Base-by-base conservation (phyloP, 2,329 filamentous ascomycete genomes). In the Thelonectria blattea region DNA sequence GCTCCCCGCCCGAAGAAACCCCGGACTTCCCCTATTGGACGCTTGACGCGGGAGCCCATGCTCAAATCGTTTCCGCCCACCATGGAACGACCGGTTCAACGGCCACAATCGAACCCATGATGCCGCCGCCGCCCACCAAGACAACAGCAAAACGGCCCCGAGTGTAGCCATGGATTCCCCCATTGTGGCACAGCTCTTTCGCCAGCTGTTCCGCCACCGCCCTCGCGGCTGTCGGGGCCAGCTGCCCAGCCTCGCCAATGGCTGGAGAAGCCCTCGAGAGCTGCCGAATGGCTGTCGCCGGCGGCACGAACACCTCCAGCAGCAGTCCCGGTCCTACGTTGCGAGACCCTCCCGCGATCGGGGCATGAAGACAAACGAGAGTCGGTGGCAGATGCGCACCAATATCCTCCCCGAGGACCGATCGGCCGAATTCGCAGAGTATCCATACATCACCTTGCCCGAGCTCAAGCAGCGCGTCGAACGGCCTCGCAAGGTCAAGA, bases 401-500 rank as follows among this genome's bases (percentile, higher is more conserved):
- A 86, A 91, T 64, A 78, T 92, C 18, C 88, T 95, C 60, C 88
- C 91, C 0, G 81, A 84, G 57, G 92, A 99, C 73, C 89, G 92
- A 76, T 83, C 85, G 2, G 87, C 91, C 48, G 93, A 98, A 76
- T 93, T 93, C 75, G 84, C 87, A 62, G 83, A 86, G 71, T 97
- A 92, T 72, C 93, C 95, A 0, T 87, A 90, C 73, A 90, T 99
- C 50, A 96, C 93, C 9, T 86, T 92, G n/a, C 84, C 90, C 65
- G 88, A 92, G 63, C 80, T 99, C 67, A 88, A 89, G 67, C 81
- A 78, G 66, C 84, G 91, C 55, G 88, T 81, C 54, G 89, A 96
- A 73, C 83, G 95, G 71, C 95, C 95, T 46, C 86, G 86, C 72
- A 85, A 91, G 75, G 93, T 97, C 67, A 97, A 97, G 85, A 99